phyloP scores from a whole-genome alignment of 1,284 basidiomycete species.

The Polyporus tsugae region DNA sequence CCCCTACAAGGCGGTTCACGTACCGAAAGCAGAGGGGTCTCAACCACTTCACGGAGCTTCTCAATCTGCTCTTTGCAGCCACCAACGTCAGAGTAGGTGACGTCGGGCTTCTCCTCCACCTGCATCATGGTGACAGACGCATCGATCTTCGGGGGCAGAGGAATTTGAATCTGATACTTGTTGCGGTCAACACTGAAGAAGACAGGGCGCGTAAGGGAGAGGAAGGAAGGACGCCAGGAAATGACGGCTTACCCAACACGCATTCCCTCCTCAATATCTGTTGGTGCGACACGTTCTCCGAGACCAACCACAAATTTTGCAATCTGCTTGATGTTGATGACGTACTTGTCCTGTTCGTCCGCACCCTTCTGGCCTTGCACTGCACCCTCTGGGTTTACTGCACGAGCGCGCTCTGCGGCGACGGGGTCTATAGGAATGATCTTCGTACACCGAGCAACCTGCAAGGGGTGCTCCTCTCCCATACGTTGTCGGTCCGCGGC shows the following conservation, averaged over 20 bases:
- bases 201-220: constrained; percentile 3
- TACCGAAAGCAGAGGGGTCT: constrained; percentile 89
- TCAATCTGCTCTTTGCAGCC: constrained; percentile 99
- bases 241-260: constrained; percentile 85
- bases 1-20: background rate
- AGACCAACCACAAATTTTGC: constrained; percentile 99
- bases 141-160: constrained; percentile 99
- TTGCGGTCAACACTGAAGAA: constrained; percentile 81
- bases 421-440: constrained; percentile 88
- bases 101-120: constrained; percentile 98
- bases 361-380: constrained; percentile 87
- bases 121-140: constrained; percentile 99
- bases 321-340: constrained; percentile 99
- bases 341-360: constrained; percentile 98
- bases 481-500: constrained; percentile 89
- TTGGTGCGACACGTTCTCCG: constrained; percentile 95
- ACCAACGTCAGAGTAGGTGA: constrained; percentile 98
- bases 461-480: constrained; percentile 92
- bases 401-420: constrained; percentile 75
- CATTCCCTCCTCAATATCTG: constrained; percentile 99
- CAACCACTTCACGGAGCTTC: constrained; percentile 98
- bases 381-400: constrained; percentile 79
- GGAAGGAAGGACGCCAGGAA: constrained; percentile 28
- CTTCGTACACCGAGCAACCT: constrained; percentile 98
- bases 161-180: constrained; percentile 99